These are phyloP conservation scores for Hypocreales sp. DNA, from an alignment of 2,329 filamentous ascomycete genomes.

Conservation along the genomic window DNA sequence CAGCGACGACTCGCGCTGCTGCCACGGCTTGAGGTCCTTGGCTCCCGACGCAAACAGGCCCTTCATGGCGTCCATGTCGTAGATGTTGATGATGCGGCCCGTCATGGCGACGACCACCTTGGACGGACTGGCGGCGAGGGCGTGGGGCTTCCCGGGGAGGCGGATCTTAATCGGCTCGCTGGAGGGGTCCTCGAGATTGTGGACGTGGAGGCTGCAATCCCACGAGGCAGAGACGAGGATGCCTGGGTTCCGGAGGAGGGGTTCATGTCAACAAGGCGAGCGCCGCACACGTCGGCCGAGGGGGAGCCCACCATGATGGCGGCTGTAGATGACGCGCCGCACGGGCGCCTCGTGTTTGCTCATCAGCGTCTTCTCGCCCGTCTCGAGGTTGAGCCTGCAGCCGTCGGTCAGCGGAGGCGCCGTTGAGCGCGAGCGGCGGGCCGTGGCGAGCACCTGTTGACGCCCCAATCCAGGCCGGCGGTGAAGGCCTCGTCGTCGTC, in stretches of 20 bases:
- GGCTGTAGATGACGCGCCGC: constrained; percentile 70
- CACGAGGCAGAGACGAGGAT: constrained; percentile 77
- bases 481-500: constrained; percentile 74
- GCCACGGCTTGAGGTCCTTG: constrained; percentile 60
- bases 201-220: constrained; percentile 82
- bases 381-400: constrained; percentile 48
- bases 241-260: too few species aligned
- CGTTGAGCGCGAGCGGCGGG: not conserved
- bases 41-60: constrained; percentile 30
- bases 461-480: constrained; percentile 74
- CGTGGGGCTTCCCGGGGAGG: constrained; percentile 79
- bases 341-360: constrained; percentile 69
- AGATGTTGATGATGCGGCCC: constrained; percentile 83
- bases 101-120: constrained; percentile 95
- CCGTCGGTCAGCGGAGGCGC: constrained; percentile 1
- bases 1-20: constrained; percentile 81
- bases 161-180: constrained; percentile 46
- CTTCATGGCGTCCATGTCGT: constrained; percentile 61
- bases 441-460: constrained; percentile 43
- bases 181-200: constrained; percentile 42
- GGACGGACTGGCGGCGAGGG: constrained; percentile 58
- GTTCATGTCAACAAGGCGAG: too few species aligned
- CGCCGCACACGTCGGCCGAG: too few species aligned
- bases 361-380: constrained; percentile 56
- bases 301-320: constrained; percentile 48